These are phyloP conservation scores for Verticillium longisporum DNA, from an alignment of 2,329 filamentous ascomycete species.

Conservation along the genomic window DNA sequence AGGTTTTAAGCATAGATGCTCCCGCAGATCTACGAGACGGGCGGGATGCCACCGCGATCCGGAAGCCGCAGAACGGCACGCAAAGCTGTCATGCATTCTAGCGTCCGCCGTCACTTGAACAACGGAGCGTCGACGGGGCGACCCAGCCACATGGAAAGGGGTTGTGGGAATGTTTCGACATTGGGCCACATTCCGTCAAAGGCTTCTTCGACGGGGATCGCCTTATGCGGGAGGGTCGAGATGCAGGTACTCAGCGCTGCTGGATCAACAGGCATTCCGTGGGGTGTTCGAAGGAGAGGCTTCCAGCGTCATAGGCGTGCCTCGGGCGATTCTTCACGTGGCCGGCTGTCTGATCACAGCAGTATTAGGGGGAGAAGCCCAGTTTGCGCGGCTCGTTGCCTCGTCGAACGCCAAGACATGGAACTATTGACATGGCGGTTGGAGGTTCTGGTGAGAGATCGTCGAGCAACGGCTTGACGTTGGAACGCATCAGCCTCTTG, in stretches of 20 bases:
- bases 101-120: background rate
- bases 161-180: constrained; percentile 11
- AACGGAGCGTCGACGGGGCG: background rate
- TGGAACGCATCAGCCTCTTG: background rate
- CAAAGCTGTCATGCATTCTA: background rate
- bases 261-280: background rate
- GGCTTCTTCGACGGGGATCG: background rate
- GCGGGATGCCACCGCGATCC: background rate
- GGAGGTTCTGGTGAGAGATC: background rate
- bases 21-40: background rate
- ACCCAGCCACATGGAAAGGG: background rate
- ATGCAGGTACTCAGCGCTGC: constrained; percentile 1
- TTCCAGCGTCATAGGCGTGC: background rate
- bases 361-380: too few species aligned
- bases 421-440: background rate
- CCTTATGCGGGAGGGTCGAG: background rate
- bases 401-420: background rate
- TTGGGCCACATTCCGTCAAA: constrained; percentile 11
- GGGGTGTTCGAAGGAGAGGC: background rate
- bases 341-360: background rate
- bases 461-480: background rate
- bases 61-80: background rate
- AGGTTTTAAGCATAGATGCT: background rate
- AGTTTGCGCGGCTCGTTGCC: background rate
- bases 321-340: background rate